phyloP scores from a whole-genome alignment of 1,284 basidiomycete species.

The Stygiomarasmius scandens region DNA sequence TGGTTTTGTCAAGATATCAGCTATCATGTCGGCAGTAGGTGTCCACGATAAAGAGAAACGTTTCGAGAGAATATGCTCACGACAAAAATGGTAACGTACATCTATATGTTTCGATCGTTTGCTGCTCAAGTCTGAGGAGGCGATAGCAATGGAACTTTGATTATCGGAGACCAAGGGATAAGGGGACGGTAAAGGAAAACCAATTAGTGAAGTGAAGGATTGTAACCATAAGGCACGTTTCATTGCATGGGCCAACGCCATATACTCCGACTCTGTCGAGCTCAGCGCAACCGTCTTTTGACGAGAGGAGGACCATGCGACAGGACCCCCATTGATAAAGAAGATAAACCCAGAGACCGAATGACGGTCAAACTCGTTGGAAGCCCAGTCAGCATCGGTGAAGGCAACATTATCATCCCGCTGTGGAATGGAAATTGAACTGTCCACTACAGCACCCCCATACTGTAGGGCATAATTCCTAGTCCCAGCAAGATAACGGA shows the following conservation, averaged over 20 bases:
- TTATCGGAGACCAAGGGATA: slow-evolving; percentile 10
- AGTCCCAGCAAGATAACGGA: not conserved
- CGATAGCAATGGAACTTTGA: slow-evolving; percentile 25
- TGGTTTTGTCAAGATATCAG: slow-evolving; percentile 7
- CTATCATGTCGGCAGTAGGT: slow-evolving; percentile 6
- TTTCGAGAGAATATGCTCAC: slow-evolving; percentile 29
- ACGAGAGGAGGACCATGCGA: slow-evolving; percentile 29
- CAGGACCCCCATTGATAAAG: slow-evolving; percentile 21
- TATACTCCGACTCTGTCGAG: slow-evolving; percentile 29
- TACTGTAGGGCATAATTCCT: not conserved
- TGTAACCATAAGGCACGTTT: slow-evolving; percentile 37
- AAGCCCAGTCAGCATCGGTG: slow-evolving; percentile 31
- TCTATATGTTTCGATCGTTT: slow-evolving; percentile 44
- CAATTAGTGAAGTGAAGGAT: slow-evolving; percentile 17
- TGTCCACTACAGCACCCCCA: not conserved
- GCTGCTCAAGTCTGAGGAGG: not conserved
- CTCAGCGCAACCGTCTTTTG: slow-evolving; percentile 30
- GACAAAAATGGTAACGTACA: slow-evolving; percentile 34
- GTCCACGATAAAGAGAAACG: not conserved
- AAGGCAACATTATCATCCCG: slow-evolving; percentile 5
- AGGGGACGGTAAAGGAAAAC: not conserved
- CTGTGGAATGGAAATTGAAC: no score
- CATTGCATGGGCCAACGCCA: slow-evolving; percentile 27
- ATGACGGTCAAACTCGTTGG: slow-evolving; percentile 18
- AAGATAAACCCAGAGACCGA: slow-evolving; percentile 29